Conservation (phyloP, 202 grass and related monocot species). For the Eragrostis tef region DNA sequence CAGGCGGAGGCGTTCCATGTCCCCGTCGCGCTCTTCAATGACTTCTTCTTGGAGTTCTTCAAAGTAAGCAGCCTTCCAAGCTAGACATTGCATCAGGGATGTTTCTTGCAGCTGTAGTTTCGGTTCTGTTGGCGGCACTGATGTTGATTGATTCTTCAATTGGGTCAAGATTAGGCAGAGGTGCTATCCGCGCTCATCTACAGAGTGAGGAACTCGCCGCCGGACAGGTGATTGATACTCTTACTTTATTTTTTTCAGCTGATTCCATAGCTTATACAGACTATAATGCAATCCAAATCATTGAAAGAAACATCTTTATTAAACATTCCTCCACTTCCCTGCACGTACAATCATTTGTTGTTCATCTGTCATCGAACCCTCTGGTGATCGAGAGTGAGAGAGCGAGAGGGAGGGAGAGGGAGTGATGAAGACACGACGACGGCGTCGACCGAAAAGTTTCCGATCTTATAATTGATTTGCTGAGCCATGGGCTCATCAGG, state of each 20-base stretch:
- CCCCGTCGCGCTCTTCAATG: slow-evolving; percentile 71
- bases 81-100: neutral
- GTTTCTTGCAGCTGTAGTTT: neutral
- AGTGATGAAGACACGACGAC: too few relatives aligned
- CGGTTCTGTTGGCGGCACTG: neutral
- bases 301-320: neutral
- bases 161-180: slow-evolving; percentile 84
- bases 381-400: too few relatives aligned
- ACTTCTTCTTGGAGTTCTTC: slow-evolving; percentile 82
- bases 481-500: too few relatives aligned
- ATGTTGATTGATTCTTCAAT: slow-evolving; percentile 32
- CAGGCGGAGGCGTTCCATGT: slow-evolving; percentile 93
- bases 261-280: neutral
- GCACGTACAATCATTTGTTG: too few relatives aligned
- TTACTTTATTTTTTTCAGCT: neutral
- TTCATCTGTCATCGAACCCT: too few relatives aligned
- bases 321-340: too few relatives aligned
- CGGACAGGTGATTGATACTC: slow-evolving; percentile 60
- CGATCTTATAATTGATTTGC: too few relatives aligned
- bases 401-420: too few relatives aligned
- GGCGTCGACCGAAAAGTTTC: too few relatives aligned
- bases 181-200: slow-evolving; percentile 85
- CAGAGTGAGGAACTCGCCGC: slow-evolving; percentile 77
- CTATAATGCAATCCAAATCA: neutral
- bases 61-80: slow-evolving; percentile 60